Base-by-base conservation (phyloP, 164 flowering plant genomes). In the Santalum album region DNA sequence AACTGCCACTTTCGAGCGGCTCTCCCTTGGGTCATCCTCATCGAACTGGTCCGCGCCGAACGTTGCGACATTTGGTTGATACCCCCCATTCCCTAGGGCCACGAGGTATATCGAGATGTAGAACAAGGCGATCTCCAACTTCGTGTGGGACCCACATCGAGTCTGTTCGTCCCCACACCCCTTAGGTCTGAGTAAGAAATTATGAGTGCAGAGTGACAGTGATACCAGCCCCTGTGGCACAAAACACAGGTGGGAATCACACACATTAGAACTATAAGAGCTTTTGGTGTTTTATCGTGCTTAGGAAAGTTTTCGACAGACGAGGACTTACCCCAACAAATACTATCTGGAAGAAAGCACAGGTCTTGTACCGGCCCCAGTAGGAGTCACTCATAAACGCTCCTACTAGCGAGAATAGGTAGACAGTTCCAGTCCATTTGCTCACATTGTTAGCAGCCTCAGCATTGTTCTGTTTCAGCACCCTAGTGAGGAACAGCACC, bases 351-450 rank as follows among this genome's bases (percentile, higher is more conserved):
- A 90, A 90, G 40, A 90, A 70, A 39, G 91, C 95, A 65, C 96
- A 87, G 18, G 98, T 87, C 62, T 82, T 90, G 80, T 72, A 87
- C 64, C 98, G 60, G 35, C 98, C 98, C 98, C 98, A 90, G 61
- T 90, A 90, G 38, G 98, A 86, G 50, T 90, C 98, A 29, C 98
- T 90, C 22, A 87, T 75, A 58, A 79, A 82, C 18, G 87, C 87
- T 1, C 87, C 87, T 12, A 79, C 78, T 14, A 82, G 91, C 9
- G 97, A 90, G 81, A 83, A 90, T 55, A 90, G 81, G 62, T 90
- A 87, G 59, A 87, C 96, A 1, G 97, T 87, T 57, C 97, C 97
- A 1, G 96, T 90, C 97, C 97, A 90, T 72, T 87, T 90, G 76
- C 97, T 90, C 3, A 87, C 96, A 53, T 64, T 85, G 59, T 90